Base-by-base conservation (phyloP, 169 alveolate genomes). In the Eimeria falciformis region DNA sequence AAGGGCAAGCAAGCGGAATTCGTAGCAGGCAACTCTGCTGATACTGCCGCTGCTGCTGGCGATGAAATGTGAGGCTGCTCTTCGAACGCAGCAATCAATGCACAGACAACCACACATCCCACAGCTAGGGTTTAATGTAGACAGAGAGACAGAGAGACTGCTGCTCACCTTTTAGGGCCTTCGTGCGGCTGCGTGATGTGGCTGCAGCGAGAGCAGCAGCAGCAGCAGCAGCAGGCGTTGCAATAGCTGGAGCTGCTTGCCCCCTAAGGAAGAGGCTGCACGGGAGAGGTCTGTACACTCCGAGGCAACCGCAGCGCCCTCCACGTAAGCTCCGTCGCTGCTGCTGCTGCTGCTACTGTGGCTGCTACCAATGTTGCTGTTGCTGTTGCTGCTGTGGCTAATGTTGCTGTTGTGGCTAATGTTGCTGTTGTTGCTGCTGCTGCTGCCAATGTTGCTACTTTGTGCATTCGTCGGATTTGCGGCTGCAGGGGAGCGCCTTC, bases 391-490 rank as follows among this genome's bases (percentile, higher is more conserved):
- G 71, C 27, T 58, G 71, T 2, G 17, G 71, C 71, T n/a, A 21
- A n/a, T 58, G 71, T 21, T 9, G 71, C 71, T 58, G 27, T n/a
- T 58, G n/a, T n/a, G n/a, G n/a, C n/a, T n/a, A n/a, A n/a, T n/a
- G n/a, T n/a, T n/a, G n/a, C n/a, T n/a, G n/a, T 12, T 29, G 37
- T 9, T 68, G 79, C 79, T 68, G 79, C 79, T 68, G 79, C 79
- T 68, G 79, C 17, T n/a, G 75, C 75, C 79, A 11, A 6, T 29
- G 50, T 18, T 68, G 79, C 79, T 68, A 47, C 79, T 68, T 25
- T 43, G 29, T 33, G 79, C 47, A 5, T 25, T 18, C 9, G 79
- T 11, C 29, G 43, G 50, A 25, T 25, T 33, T 68, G 43, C 79
- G 23, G 79, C 79, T 25, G 18, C 29, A 62, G 73, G 73, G n/a